These are phyloP conservation scores for Fusarium papillatum DNA, from an alignment of 2,329 filamentous ascomycete species.

Conservation along the genomic window DNA sequence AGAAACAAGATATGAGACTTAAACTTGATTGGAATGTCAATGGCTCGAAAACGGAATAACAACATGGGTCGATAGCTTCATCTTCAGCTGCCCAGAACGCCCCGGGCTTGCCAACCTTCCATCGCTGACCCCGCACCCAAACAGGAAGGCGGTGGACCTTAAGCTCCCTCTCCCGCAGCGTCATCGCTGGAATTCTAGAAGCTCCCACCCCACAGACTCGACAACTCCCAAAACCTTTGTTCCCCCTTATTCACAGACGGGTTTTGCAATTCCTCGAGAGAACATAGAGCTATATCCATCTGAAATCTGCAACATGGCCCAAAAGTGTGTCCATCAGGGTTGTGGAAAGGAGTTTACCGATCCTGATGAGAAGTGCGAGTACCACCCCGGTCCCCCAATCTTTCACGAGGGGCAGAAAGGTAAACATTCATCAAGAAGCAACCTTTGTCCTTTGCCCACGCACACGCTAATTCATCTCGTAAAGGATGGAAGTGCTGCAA, in stretches of 20 bases:
- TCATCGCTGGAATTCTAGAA: slow-evolving; percentile 55
- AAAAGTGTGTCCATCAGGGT: slow-evolving; percentile 96
- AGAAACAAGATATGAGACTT: no score
- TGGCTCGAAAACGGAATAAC: background rate
- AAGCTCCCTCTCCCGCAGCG: slow-evolving; percentile 37
- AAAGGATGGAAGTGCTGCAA: slow-evolving; percentile 99
- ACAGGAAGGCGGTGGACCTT: slow-evolving; percentile 52
- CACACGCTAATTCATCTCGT: background rate
- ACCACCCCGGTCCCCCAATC: slow-evolving; percentile 93
- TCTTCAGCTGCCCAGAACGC: background rate
- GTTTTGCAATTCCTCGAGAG: slow-evolving; percentile 8
- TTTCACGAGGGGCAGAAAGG: slow-evolving; percentile 99
- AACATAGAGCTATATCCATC: slow-evolving; percentile 2
- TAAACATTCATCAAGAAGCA: slow-evolving; percentile 54
- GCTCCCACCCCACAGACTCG: slow-evolving; percentile 52
- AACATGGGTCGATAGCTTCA: slow-evolving; percentile 29
- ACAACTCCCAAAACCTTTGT: slow-evolving; percentile 21
- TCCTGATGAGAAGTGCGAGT: slow-evolving; percentile 85
- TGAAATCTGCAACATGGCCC: slow-evolving; percentile 65
- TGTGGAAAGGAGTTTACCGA: slow-evolving; percentile 92
- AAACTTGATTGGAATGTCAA: background rate
- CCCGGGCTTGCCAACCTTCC: slow-evolving; percentile 8
- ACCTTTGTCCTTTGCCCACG: background rate
- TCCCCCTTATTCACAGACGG: slow-evolving; percentile 10
- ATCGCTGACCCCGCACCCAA: slow-evolving; percentile 46